phyloP scores from a whole-genome alignment of 169 alveolate species.

The Toxoplasma gondii region DNA sequence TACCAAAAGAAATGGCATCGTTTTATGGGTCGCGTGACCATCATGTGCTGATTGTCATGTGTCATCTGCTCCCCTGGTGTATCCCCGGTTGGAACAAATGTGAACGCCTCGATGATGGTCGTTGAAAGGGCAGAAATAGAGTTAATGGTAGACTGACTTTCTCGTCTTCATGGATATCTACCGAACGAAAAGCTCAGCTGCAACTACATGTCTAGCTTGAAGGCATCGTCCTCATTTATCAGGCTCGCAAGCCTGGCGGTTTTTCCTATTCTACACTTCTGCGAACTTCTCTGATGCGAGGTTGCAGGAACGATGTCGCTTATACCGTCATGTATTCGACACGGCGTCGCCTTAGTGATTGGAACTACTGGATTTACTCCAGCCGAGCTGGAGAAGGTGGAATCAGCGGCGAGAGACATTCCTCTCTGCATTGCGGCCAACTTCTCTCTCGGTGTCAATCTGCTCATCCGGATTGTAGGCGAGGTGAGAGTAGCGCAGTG shows the following conservation, averaged over 20 bases:
- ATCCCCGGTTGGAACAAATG: too few species aligned
- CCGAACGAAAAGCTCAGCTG: too few species aligned
- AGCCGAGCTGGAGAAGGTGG: not conserved
- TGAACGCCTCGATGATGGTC: too few species aligned
- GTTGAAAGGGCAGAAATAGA: too few species aligned
- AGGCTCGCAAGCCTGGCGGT: not conserved
- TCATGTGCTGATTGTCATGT: too few species aligned
- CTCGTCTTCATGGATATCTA: too few species aligned
- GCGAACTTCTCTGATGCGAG: not conserved
- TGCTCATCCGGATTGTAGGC: conserved; percentile 5
- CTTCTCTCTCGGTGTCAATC: conserved; percentile 50
- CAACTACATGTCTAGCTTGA: too few species aligned
- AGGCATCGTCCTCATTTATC: not conserved
- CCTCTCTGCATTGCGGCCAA: conserved; percentile 33
- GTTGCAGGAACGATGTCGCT: conserved; percentile 33
- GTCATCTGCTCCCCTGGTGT: too few species aligned
- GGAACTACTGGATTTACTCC: conserved; percentile 43
- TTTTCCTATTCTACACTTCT: too few species aligned
- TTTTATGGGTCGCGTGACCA: too few species aligned
- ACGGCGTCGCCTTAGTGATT: conserved; percentile 14
- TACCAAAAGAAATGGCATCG: too few species aligned
- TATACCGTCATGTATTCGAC: not conserved
- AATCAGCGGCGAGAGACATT: not conserved
- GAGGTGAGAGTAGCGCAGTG: conserved; percentile 10
- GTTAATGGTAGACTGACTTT: too few species aligned